Evolutionary conservation across 2,329 filamentous ascomycete genomes (phyloP), one percentile per base, ranked within the genome.

Genomic region (Cordyceps cicadae): DNA sequence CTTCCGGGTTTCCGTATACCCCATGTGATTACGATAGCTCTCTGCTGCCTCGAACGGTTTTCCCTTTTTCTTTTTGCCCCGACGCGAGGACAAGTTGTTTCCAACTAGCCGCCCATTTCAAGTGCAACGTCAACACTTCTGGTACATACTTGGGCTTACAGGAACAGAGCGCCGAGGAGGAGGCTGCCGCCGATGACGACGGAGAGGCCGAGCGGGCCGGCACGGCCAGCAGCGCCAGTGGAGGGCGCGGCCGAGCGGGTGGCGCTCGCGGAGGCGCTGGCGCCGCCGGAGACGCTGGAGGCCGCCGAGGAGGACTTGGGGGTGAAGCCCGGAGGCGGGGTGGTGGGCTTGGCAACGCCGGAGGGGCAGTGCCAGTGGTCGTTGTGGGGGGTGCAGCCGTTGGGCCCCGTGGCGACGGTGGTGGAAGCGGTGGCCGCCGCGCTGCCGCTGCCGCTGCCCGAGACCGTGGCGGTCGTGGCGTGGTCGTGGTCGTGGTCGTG

Each of bases 341-440:
- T 56, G 24, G 54, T 60, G 1, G 52, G 62, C 60, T 53, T 54
- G 5, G 62, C 39, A 4, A 66, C 62, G n/a, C 65, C 66, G 2
- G 64, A 60, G 12, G 63, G 64, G 53, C 66, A 67, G 58, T 66
- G 60, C 60, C 61, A 64, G 58, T 64, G 62, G 58, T 64, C 63
- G 12, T 39, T 52, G 26, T 63, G 61, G 19, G 62, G 62, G 3
- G 54, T 59, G 51, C 66, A 65, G 19, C 43, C 45, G 43, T 43
- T 32, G 14, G 37, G 24, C 19, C 26, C 50, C 8, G 54, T 29
- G 24, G 49, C 43, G 29, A 26, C 46, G 43, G 43, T 57, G 43
- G 34, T 50, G 37, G 19, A 39, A 39, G 26, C 29, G 19, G 21
- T 46, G 26, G 29, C 51, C 14, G 39, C 39, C 24, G 24, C 49